These are phyloP conservation scores for Phalaenopsis equestris DNA, from an alignment of 106 monocot genomes.

Conservation along the genomic window DNA sequence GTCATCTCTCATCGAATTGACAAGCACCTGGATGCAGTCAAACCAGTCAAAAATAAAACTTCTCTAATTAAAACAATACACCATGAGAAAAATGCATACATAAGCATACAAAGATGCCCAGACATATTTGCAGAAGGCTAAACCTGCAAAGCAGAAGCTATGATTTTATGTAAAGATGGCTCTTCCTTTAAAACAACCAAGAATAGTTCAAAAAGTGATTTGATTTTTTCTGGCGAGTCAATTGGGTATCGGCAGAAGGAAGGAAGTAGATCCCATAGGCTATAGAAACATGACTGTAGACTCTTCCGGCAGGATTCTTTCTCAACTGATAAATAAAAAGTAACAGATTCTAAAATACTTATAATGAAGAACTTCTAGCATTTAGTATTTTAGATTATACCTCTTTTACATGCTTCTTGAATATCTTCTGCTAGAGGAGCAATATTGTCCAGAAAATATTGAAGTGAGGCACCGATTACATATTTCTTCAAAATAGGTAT, in stretches of 20 bases:
- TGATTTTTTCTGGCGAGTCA: conserved; percentile 45
- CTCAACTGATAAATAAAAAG: conserved; percentile 35
- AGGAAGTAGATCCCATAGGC: conserved; percentile 76
- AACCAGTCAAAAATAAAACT: not conserved
- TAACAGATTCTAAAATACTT: not conserved
- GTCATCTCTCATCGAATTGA: conserved; percentile 42
- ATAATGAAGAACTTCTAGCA: not conserved
- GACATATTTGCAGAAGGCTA: not conserved
- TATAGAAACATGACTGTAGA: conserved; percentile 28
- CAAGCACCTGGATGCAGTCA: conserved; percentile 40
- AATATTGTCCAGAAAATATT: conserved; percentile 65
- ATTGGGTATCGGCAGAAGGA: conserved; percentile 72
- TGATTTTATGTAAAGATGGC: conserved; percentile 42
- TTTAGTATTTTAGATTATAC: conserved; percentile 17
- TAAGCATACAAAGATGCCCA: not conserved
- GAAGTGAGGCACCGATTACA: conserved; percentile 50
- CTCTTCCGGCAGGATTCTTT: conserved; percentile 16
- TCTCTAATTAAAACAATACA: not conserved
- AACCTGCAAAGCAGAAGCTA: conserved; percentile 65
- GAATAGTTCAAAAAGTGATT: conserved; percentile 39
- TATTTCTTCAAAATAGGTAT: conserved; percentile 79
- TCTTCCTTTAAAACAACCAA: conserved; percentile 36
- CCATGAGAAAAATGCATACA: not conserved
- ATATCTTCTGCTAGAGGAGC: conserved; percentile 45
- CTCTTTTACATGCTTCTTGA: conserved; percentile 31